Evolutionary conservation across 2,329 filamentous ascomycete species (phyloP).

Genomic region (Ophioceras dolichostomum): DNA sequence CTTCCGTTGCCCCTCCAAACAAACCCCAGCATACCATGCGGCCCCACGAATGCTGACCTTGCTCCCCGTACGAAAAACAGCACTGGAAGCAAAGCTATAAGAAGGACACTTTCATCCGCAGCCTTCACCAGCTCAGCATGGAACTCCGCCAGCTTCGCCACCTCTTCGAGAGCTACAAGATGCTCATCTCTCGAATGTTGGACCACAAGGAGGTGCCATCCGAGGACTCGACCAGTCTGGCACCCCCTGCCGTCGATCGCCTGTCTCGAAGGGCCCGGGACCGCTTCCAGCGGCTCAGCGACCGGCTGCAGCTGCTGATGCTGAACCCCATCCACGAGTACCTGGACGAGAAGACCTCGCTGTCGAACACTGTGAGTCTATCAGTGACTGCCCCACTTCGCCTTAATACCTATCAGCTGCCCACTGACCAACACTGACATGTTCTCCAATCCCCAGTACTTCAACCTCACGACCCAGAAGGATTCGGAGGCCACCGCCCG

Average conservation of each 20-base stretch:
- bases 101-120: slow-evolving; percentile 37
- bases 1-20: too few species aligned
- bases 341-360: slow-evolving; percentile 55
- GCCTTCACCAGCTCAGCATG: slow-evolving; percentile 45
- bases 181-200: slow-evolving; percentile 46
- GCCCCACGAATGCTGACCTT: too few species aligned
- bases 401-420: not conserved
- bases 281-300: slow-evolving; percentile 45
- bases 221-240: not conserved
- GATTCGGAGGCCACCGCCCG: slow-evolving; percentile 61
- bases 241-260: slow-evolving; percentile 11
- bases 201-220: slow-evolving; percentile 23
- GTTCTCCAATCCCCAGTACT: slow-evolving; percentile 55
- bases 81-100: too few species aligned
- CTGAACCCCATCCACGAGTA: slow-evolving; percentile 50
- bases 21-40: too few species aligned
- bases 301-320: slow-evolving; percentile 47
- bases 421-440: not conserved
- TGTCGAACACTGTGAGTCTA: slow-evolving; percentile 50
- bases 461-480: slow-evolving; percentile 65
- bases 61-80: too few species aligned
- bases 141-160: slow-evolving; percentile 48
- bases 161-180: slow-evolving; percentile 47
- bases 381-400: not conserved
- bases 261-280: slow-evolving; percentile 34